Evolutionary conservation across 2,329 filamentous ascomycete species (phyloP), one percentile per base, ranked within the genome.

Genomic region (Fusarium illudens): DNA sequence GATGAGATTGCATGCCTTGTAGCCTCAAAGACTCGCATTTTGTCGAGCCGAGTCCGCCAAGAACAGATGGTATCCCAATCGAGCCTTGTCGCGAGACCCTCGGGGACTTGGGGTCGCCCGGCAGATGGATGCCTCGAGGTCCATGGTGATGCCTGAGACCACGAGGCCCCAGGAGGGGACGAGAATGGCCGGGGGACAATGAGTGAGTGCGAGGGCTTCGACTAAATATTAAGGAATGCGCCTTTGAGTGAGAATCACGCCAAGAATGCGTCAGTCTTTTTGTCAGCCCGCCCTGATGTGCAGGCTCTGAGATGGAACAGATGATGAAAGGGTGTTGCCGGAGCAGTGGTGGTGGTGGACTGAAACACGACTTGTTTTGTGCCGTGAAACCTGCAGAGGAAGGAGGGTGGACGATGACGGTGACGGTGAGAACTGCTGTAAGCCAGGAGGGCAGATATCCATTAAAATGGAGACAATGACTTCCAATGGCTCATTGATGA

Each of bases 331-430:
- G 27, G 51, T 64, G 49, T 51, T 42, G 54, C 17, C 42, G 22
- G 42, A 46, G 42, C 55, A 48, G 39, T 50, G 39, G 32, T 50
- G 52, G 58, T 62, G 46, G 48, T 53, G 39, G 49, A 46, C 49
- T 66, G 62, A 62, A 66, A 66, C 64, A 66, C 42, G 48, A 59
- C 22, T 44, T 53, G 58, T 53, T 62, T 54, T 52, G 49, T 66
- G 49, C 58, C 34, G 36, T 52, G 62, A 62, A 54, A 54, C 58
- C 60, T 66, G 62, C 49, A 62, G 37, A 30, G 12, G 33, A 19
- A 51, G 19, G 12, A 30, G 15, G 20, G 36, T 34, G 10, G 22
- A 34, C 17, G 30, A 13, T 13, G 42, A 25, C 17, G 29, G 11
- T 27, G 22, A 34, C 17, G 30, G n/a, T 13, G 42, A 25, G 20